phyloP scores from a whole-genome alignment of 768 basidiomycete genomes.

The Tricholoma flavovirens region DNA sequence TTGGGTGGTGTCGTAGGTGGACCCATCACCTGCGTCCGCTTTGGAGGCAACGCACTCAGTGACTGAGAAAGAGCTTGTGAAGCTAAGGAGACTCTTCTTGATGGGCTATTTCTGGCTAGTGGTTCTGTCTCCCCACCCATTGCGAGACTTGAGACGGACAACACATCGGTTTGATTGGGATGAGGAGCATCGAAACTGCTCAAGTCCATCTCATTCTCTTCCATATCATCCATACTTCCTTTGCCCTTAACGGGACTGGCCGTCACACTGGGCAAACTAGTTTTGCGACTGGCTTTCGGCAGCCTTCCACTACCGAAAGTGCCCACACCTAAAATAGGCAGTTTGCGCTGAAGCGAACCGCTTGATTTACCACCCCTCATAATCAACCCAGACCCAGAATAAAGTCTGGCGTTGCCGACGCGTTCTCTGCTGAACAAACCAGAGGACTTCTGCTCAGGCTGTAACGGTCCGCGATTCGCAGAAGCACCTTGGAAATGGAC shows the following conservation, averaged over 20 bases:
- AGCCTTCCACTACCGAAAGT: constrained; percentile 19
- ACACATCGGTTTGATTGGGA: not conserved
- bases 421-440: not conserved
- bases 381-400: constrained; percentile 11
- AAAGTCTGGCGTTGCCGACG: constrained; percentile 5
- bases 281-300: constrained; percentile 41
- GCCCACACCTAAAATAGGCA: constrained; percentile 18
- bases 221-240: not conserved
- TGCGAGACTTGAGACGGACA: constrained; percentile 17
- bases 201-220: not conserved
- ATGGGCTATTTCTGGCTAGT: constrained; percentile 22
- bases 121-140: constrained; percentile 31
- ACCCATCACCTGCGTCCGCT: constrained; percentile 34
- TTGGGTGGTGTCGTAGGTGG: constrained; percentile 41
- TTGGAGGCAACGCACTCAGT: constrained; percentile 42
- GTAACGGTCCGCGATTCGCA: not conserved
- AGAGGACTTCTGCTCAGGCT: not conserved
- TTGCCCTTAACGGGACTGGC: constrained; percentile 45
- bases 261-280: constrained; percentile 40
- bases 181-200: constrained; percentile 10
- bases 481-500: not conserved
- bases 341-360: constrained; percentile 2
- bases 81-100: constrained; percentile 52
- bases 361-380: constrained; percentile 9
- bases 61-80: constrained; percentile 61